Percentiles rank a stretch among this genome's conserved stretches.
Conservation (phyloP, 2,329 filamentous ascomycete genomes). For the Epichloe gansuensis region DNA sequence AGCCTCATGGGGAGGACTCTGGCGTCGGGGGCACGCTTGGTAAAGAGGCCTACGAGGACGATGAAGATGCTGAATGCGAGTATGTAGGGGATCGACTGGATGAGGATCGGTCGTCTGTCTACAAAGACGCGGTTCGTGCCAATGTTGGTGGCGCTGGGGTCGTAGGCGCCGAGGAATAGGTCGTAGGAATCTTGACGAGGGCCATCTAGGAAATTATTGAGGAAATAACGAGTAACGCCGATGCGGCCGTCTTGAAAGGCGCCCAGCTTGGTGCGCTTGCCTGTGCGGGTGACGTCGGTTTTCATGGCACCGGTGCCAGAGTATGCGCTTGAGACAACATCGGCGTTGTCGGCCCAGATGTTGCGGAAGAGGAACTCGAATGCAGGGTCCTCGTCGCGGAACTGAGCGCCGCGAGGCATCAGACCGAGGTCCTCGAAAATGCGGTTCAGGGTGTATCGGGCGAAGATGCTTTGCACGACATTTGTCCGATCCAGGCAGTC, state of each 20-base stretch:
- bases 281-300: conserved; percentile 94
- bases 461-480: conserved; percentile 95
- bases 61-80: conserved; percentile 79
- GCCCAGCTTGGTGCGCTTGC: conserved; percentile 73
- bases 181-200: conserved; percentile 93
- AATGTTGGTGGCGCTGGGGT: conserved; percentile 58
- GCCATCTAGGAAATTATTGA: conserved; percentile 91
- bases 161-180: conserved; percentile 79
- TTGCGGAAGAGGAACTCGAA: conserved; percentile 95
- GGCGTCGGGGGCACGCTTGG: conserved; percentile 57
- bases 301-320: conserved; percentile 95
- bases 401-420: conserved; percentile 62
- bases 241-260: conserved; percentile 80
- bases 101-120: conserved; percentile 72
- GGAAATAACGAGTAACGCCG: conserved; percentile 76
- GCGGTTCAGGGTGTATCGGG: conserved; percentile 74
- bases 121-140: conserved; percentile 66
- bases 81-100: conserved; percentile 90
- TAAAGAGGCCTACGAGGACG: conserved; percentile 62
- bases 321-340: conserved; percentile 85
- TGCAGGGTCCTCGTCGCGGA: conserved; percentile 60
- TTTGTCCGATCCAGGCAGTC: conserved; percentile 97
- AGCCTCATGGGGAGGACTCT: conserved; percentile 70
- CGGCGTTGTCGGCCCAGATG: conserved; percentile 96
- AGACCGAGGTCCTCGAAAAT: conserved; percentile 80